Evolutionary conservation across 2,329 filamentous ascomycete genomes (phyloP), one percentile per base, ranked within the genome.

Genomic region (Aspergillus japonicus): DNA sequence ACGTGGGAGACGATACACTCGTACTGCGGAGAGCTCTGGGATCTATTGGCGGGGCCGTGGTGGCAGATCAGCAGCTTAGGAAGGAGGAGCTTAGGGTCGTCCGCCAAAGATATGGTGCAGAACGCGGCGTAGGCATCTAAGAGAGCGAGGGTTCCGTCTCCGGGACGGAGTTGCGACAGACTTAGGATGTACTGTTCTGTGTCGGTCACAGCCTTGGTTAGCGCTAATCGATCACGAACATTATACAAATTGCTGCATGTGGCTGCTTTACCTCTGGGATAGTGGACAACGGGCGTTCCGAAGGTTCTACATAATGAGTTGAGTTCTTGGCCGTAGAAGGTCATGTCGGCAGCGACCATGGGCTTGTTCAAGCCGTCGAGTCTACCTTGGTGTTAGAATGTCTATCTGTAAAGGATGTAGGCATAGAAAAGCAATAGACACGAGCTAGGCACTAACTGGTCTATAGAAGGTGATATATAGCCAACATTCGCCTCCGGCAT

Each of bases 331-430:
- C 60, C 60, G 21, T 62, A 62, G 24, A 60, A 62, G 2, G 51
- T 19, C 5, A 62, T 21, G 23, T 62, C 60, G 84, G 87, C 90
- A 49, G 82, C 78, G 59, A 82, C 83, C 69, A 93, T 79, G 12
- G 78, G 75, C 75, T 93, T 93, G 78, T 92, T 93, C 64, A 92
- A 76, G 21, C 90, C 90, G 69, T 93, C 90, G 0, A 91, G 81
- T 86, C 80, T 81, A 62, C 2, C 8, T 19, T 23, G 29, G 56
- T 70, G 47, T 54, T 4, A 54, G 42, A 23, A 72, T 31, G 12
- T 6, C 2, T 7, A 24, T 26, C 12, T 4, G 12, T 5, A 35
- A 35, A 35, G 33, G 33, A 35, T 14, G 26, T 29, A 10, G 7
- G 39, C 31, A 23, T 14, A 14, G 7, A 10, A 24, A 24, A 69